A percentile compares a stretch with the other conserved stretches of the same genome.
Conservation (phyloP, 2,329 filamentous ascomycete species). For the Xylaria sp. region DNA sequence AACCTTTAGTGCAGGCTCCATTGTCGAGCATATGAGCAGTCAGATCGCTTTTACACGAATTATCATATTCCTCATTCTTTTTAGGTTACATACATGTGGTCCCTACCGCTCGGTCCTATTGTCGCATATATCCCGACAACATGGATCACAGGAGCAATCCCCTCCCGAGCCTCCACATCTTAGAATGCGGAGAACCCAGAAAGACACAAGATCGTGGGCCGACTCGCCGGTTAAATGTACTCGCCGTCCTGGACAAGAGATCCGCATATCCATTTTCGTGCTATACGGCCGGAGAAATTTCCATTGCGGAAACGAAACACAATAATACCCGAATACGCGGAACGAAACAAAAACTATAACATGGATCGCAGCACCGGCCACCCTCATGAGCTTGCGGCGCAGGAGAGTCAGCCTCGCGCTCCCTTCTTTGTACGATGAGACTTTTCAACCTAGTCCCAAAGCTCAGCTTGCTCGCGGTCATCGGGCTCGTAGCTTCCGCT, state of each 20-base stretch:
- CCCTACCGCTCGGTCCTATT: background rate
- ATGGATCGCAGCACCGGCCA: background rate
- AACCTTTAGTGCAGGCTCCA: too few species aligned
- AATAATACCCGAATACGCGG: background rate
- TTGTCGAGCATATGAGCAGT: too few species aligned
- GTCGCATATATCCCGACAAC: background rate
- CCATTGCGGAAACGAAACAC: background rate
- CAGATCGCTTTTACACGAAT: background rate
- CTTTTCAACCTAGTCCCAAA: background rate
- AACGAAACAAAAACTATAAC: background rate
- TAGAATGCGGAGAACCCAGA: constrained; percentile 16
- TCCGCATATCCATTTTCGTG: background rate
- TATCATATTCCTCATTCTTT: too few species aligned
- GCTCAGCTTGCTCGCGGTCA: constrained; percentile 6
- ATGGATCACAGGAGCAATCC: background rate
- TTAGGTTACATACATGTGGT: background rate
- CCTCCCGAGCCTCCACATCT: background rate
- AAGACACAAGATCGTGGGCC: background rate
- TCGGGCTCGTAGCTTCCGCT: background rate
- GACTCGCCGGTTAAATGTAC: constrained; percentile 21
- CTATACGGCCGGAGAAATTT: constrained; percentile 13
- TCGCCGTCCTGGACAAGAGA: background rate
- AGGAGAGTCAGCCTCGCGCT: background rate
- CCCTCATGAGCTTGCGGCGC: background rate
- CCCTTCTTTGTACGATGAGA: constrained; percentile 23